Conservation (phyloP, 768 basidiomycete species). For the Amanita pallidorosea region DNA sequence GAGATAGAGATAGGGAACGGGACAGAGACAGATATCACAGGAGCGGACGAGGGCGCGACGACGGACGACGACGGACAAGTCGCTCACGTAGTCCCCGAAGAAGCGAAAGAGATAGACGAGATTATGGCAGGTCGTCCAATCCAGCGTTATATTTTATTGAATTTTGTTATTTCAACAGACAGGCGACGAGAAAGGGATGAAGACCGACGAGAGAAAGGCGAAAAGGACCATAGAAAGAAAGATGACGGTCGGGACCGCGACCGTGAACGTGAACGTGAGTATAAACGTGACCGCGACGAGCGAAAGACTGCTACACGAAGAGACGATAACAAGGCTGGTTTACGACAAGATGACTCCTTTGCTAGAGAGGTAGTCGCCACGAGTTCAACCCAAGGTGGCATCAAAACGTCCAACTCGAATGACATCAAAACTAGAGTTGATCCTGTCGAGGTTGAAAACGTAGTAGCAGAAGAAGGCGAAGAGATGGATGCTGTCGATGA, state of each 20-base stretch:
- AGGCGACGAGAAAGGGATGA: constrained; percentile 26
- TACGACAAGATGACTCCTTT: constrained; percentile 2
- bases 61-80: constrained; percentile 34
- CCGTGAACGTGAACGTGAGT: constrained; percentile 11
- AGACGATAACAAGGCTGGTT: constrained; percentile 9
- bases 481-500: constrained; percentile 45
- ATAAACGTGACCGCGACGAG: constrained; percentile 12
- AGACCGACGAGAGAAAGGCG: constrained; percentile 24
- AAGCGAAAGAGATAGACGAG: constrained; percentile 29
- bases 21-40: constrained; percentile 7
- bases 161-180: not conserved
- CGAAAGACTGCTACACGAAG: constrained; percentile 5
- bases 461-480: constrained; percentile 32
- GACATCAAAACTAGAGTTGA: not conserved
- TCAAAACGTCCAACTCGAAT: not conserved
- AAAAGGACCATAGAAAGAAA: constrained; percentile 19
- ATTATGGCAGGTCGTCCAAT: constrained; percentile 10
- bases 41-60: constrained; percentile 27
- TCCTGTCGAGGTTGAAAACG: not conserved
- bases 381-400: not conserved
- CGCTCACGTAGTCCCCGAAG: constrained; percentile 39
- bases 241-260: constrained; percentile 19
- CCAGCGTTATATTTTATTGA: not conserved
- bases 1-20: constrained; percentile 12
- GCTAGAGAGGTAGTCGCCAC: not conserved